Base-by-base conservation (phyloP, 2,329 filamentous ascomycete species). In the Orbilia ellipsospora region DNA sequence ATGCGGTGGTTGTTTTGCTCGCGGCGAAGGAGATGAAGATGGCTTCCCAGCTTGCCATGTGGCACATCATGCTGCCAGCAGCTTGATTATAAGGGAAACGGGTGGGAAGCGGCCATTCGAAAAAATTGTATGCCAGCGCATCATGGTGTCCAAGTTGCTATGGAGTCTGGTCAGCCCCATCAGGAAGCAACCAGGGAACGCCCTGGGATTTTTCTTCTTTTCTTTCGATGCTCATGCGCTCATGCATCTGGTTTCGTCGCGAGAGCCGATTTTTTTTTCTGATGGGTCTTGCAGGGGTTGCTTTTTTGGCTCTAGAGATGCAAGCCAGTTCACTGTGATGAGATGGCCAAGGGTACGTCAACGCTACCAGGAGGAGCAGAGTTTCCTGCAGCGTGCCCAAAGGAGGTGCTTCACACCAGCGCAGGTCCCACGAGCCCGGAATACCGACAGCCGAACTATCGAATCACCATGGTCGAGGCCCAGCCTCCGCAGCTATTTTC, bases 321-420 rank as follows among this genome's bases (percentile, higher is more conserved):
- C 70, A 74, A 74, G 70, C 70, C 70, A 74, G 70, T 67, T 74
- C 70, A 74, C 70, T 63, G 70, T 74, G 70, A 74, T 74, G 70
- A 74, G 70, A 74, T 74, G 70, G 59, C 59, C 69, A 51, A 73
- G 48, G 66, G 68, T 74, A 74, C 70, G 70, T 74, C 70, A 74
- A 74, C 51, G 50, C 45, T 44, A 45, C 70, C 70, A 68, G 63
- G 56, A 56, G 28, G 7, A 63, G 70, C n/a, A 62, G 63, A 62
- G 70, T 59, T 20, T 26, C 48, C 63, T 74, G 70, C 70, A 68
- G 50, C 50, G 52, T 31, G 44, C 59, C 63, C 63, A 67, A 68
- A 74, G 7, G 52, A 56, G 54, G 57, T 74, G 70, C 70, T 57
- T 74, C 57, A 50, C 20, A 73, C 69, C 70, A 74, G 63, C 64